Percentiles rank a stretch among this genome's conserved stretches.
Evolutionary conservation across 495 filamentous ascomycete species (phyloP).

Genomic region (Patellaria atrata): DNA sequence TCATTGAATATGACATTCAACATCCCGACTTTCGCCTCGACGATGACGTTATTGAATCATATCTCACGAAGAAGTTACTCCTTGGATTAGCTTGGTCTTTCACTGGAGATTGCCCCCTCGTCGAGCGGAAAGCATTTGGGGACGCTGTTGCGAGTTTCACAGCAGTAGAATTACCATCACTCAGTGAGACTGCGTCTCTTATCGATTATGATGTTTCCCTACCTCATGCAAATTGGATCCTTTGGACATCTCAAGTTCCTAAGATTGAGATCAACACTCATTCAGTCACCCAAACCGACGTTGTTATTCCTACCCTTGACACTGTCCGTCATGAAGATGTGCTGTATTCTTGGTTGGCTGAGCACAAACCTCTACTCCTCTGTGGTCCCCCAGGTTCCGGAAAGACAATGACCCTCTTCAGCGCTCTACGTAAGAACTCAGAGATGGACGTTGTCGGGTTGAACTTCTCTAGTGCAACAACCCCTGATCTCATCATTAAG

Average conservation of each 20-base stretch:
- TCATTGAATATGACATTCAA: conserved; percentile 89
- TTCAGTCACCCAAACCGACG: conserved; percentile 89
- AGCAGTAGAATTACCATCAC: conserved; percentile 64
- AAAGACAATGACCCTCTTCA: conserved; percentile 99
- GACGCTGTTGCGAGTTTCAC: conserved; percentile 64
- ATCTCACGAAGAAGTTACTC: conserved; percentile 81
- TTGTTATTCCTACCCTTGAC: conserved; percentile 93
- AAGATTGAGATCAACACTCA: conserved; percentile 94
- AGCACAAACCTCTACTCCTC: conserved; percentile 91
- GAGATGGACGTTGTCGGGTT: conserved; percentile 98
- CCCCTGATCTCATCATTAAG: conserved; percentile 92
- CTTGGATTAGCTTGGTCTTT: conserved; percentile 88
- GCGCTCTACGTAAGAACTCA: conserved; percentile 83
- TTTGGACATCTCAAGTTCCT: conserved; percentile 90
- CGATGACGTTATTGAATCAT: conserved; percentile 73
- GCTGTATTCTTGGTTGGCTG: conserved; percentile 95
- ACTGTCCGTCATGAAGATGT: conserved; percentile 96
- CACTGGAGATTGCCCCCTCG: conserved; percentile 83
- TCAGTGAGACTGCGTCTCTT: conserved; percentile 61
- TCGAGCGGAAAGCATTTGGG: conserved; percentile 77
- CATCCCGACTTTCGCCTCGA: conserved; percentile 90
- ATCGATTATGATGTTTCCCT: conserved; percentile 90
- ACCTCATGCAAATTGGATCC: conserved; percentile 72
- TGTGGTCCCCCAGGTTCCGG: conserved; percentile 96
- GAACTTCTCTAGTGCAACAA: conserved; percentile 98